Conservation (phyloP, 257 asterid species). For the Fraxinus anomala region DNA sequence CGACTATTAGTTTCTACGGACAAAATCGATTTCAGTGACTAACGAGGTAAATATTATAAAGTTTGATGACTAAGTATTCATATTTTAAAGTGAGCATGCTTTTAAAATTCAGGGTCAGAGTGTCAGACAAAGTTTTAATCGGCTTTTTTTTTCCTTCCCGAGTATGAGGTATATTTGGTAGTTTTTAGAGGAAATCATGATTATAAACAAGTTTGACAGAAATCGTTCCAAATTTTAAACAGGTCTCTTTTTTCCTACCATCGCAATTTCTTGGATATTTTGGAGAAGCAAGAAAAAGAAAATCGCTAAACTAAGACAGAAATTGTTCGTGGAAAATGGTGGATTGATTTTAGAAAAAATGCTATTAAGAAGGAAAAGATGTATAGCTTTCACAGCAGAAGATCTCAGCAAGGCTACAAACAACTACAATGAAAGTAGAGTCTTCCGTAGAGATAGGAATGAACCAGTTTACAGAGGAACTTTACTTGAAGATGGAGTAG, state of each 20-base stretch:
- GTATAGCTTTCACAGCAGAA: conserved; percentile 27
- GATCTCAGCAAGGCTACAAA: conserved; percentile 32
- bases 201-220: no score
- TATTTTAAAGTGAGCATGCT: no score
- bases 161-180: no score
- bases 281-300: conserved; percentile 27
- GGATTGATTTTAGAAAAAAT: conserved; percentile 23
- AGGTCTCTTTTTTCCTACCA: conserved; percentile 30
- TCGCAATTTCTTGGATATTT: conserved; percentile 32
- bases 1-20: no score
- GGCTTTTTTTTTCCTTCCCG: no score
- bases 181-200: no score
- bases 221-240: not conserved
- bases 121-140: no score
- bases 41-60: no score
- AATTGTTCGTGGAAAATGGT: conserved; percentile 30
- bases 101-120: no score
- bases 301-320: conserved; percentile 20
- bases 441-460: conserved; percentile 3
- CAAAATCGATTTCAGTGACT: no score
- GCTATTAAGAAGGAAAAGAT: conserved; percentile 11
- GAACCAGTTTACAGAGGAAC: conserved; percentile 28
- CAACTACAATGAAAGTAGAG: conserved; percentile 21
- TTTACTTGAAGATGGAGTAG: conserved; percentile 3
- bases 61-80: no score